Percentiles rank a stretch among this genome's conserved stretches.
Conservation (phyloP, 1,284 basidiomycete species). For the Ceratobasidium sp. region DNA sequence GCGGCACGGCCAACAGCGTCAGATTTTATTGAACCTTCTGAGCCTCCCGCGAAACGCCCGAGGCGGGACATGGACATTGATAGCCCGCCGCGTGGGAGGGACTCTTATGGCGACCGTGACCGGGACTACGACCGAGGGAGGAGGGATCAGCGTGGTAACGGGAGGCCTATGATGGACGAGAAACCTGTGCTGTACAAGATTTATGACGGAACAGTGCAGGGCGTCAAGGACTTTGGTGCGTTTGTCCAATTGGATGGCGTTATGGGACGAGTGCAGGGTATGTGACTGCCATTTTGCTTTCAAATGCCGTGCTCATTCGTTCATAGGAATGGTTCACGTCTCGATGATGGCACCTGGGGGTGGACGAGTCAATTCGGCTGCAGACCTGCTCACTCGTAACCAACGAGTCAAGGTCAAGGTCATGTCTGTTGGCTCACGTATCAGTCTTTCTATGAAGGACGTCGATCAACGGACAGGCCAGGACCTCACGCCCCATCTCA, state of each 20-base stretch:
- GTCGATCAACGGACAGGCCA: constrained; percentile 91
- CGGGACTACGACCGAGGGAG: constrained; percentile 48
- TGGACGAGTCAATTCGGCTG: constrained; percentile 83
- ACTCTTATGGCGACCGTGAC: constrained; percentile 40
- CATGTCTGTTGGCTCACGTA: constrained; percentile 84
- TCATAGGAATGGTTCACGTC: constrained; percentile 91
- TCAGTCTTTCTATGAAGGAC: constrained; percentile 95
- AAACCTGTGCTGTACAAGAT: constrained; percentile 93
- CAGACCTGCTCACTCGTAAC: constrained; percentile 84
- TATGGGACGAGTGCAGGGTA: constrained; percentile 85
- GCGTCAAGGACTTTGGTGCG: constrained; percentile 94
- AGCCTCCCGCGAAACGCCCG: constrained; percentile 64
- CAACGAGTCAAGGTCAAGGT: constrained; percentile 95
- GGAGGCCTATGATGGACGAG: constrained; percentile 68
- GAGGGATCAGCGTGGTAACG: constrained; percentile 44
- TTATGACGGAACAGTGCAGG: constrained; percentile 86
- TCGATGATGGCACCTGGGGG: constrained; percentile 83
- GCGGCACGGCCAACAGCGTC: constrained; percentile 53
- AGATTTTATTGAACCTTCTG: constrained; percentile 56
- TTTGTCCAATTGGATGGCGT: constrained; percentile 92
- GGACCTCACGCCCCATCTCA: constrained; percentile 91
- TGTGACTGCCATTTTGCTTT: constrained; percentile 46
- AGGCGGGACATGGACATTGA: constrained; percentile 58
- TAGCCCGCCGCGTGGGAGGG: constrained; percentile 57
- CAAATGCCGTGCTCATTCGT: constrained; percentile 4